Percentiles rank a stretch among this genome's conserved stretches.
These are phyloP conservation scores for Lindgomyces ingoldianus DNA, from an alignment of 495 filamentous ascomycete species.

Conservation along the genomic window DNA sequence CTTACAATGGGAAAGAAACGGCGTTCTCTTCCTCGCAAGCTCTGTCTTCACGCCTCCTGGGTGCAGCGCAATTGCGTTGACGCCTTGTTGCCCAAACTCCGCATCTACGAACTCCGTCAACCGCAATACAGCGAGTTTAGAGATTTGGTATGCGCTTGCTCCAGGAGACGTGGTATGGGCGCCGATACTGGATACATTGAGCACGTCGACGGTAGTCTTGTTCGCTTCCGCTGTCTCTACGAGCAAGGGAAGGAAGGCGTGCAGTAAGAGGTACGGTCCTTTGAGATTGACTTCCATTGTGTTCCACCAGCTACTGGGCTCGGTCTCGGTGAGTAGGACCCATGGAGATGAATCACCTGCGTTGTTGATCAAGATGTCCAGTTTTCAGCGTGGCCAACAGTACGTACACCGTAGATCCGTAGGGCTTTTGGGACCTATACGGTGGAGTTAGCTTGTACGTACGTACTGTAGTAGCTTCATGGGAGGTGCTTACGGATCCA, in stretches of 20 bases:
- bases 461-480: not conserved
- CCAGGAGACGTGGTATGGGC: slow-evolving; percentile 43
- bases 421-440: not conserved
- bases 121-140: slow-evolving; percentile 54
- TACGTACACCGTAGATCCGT: no score
- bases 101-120: slow-evolving; percentile 51
- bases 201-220: slow-evolving; percentile 45
- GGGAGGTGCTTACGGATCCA: not conserved
- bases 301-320: slow-evolving; percentile 52
- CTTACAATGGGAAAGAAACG: no score
- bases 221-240: slow-evolving; percentile 44
- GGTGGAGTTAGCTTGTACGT: slow-evolving; percentile 10
- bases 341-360: slow-evolving; percentile 50
- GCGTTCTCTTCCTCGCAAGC: slow-evolving; percentile 26
- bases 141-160: slow-evolving; percentile 48
- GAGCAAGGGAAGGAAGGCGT: slow-evolving; percentile 52
- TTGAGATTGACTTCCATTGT: slow-evolving; percentile 52
- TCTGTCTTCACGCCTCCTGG: slow-evolving; percentile 55
- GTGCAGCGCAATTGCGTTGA: slow-evolving; percentile 53
- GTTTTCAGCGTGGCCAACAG: no score
- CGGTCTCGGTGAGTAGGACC: slow-evolving; percentile 46
- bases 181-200: slow-evolving; percentile 51
- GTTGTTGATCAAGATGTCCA: slow-evolving; percentile 61
- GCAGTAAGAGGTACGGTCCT: slow-evolving; percentile 50
- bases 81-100: slow-evolving; percentile 52